These are phyloP conservation scores for Yamadazyma triangularis DNA, from an alignment of 1,139 yeast genomes.

Conservation along the genomic window DNA sequence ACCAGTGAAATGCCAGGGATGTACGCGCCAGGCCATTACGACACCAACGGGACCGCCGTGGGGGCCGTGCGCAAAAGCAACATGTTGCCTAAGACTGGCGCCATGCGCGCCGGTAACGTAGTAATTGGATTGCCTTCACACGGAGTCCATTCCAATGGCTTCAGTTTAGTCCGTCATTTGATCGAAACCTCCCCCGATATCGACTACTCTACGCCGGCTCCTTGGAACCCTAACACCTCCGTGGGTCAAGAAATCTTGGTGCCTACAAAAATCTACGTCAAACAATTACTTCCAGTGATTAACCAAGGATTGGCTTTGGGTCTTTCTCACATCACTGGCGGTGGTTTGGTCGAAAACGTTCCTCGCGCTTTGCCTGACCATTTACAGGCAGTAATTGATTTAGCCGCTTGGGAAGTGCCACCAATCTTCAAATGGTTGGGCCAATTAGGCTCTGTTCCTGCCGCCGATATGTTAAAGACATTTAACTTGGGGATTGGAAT, in stretches of 20 bases:
- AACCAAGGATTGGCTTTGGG: constrained; percentile 70
- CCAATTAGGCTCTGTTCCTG: constrained; percentile 84
- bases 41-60: constrained; percentile 96
- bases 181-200: constrained; percentile 69
- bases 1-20: constrained; percentile 99
- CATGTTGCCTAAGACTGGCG: constrained; percentile 65
- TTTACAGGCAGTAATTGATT: constrained; percentile 78
- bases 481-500: constrained; percentile 96
- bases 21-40: constrained; percentile 93
- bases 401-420: constrained; percentile 77
- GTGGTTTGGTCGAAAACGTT: constrained; percentile 92
- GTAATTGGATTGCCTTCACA: constrained; percentile 83
- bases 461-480: constrained; percentile 79
- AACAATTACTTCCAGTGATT: constrained; percentile 75
- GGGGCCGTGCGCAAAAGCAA: constrained; percentile 90
- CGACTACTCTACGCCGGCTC: constrained; percentile 71
- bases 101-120: constrained; percentile 75
- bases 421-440: constrained; percentile 93
- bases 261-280: constrained; percentile 94
- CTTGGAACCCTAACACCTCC: constrained; percentile 76
- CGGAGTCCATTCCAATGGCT: constrained; percentile 97
- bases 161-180: constrained; percentile 92
- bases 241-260: constrained; percentile 83
- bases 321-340: constrained; percentile 97
- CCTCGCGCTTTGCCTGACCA: constrained; percentile 89